These are phyloP conservation scores for Lactuca saligna DNA, from an alignment of 129 eudicot species.

Conservation along the genomic window DNA sequence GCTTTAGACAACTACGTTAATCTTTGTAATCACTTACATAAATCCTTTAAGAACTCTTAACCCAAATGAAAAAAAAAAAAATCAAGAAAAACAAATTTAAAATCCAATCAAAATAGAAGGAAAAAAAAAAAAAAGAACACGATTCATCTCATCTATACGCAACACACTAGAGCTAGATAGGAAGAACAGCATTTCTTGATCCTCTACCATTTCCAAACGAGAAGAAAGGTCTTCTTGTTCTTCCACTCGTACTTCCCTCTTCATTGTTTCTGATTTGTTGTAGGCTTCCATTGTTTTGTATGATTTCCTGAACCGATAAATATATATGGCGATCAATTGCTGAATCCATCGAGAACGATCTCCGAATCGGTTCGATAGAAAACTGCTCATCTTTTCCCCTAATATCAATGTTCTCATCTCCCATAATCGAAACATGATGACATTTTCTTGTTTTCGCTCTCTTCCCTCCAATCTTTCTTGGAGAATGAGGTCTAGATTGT, in stretches of 20 bases:
- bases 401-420: slow-evolving; percentile 67
- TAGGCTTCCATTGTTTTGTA: slow-evolving; percentile 32
- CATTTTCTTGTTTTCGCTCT: slow-evolving; percentile 43
- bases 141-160: slow-evolving; percentile 5
- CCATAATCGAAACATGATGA: slow-evolving; percentile 72
- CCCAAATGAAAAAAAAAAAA: background rate
- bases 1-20: slow-evolving; percentile 6
- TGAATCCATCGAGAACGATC: slow-evolving; percentile 96
- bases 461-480: slow-evolving; percentile 43
- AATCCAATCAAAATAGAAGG: slow-evolving; percentile 8
- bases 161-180: slow-evolving; percentile 35
- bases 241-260: slow-evolving; percentile 62
- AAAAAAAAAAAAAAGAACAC: slow-evolving; percentile 3
- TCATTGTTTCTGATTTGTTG: slow-evolving; percentile 46
- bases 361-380: slow-evolving; percentile 52
- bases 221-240: slow-evolving; percentile 59
- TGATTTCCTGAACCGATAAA: slow-evolving; percentile 62
- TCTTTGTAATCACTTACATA: slow-evolving; percentile 6
- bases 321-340: slow-evolving; percentile 63
- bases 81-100: background rate
- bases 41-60: background rate
- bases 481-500: slow-evolving; percentile 43
- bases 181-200: slow-evolving; percentile 66
- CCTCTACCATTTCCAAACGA: slow-evolving; percentile 78
- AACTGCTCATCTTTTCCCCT: slow-evolving; percentile 63